phyloP scores from a whole-genome alignment of 345 rosid species.

The Acer campestre region DNA sequence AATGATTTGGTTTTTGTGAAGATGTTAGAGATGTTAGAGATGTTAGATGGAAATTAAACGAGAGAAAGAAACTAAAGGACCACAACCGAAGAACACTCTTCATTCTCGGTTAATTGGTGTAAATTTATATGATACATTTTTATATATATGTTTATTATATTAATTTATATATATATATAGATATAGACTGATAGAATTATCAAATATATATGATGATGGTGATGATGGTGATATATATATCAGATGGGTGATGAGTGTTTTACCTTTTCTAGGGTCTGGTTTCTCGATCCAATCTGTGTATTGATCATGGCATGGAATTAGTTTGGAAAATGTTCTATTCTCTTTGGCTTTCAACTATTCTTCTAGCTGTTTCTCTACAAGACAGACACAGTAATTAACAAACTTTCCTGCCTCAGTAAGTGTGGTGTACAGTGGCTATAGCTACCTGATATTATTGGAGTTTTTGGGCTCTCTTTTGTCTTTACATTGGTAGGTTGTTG shows the following conservation, averaged over 20 bases:
- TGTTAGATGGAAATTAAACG: not conserved
- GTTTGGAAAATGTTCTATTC: conserved; percentile 18
- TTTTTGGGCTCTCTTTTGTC: conserved; percentile 20
- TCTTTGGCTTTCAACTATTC: conserved; percentile 18
- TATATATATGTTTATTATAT: not conserved
- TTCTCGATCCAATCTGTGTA: conserved; percentile 1
- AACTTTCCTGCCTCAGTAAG: conserved; percentile 25
- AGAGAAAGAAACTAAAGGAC: not conserved
- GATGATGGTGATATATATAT: not conserved
- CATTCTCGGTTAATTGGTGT: conserved; percentile 8
- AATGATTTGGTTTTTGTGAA: conserved; percentile 20
- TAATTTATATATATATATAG: too few relatives aligned
- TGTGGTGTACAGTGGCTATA: conserved; percentile 14
- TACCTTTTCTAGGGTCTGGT: conserved; percentile 25
- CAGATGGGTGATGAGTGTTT: conserved; percentile 1
- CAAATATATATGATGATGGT: conserved; percentile 4
- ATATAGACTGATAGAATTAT: not conserved
- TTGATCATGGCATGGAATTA: not conserved
- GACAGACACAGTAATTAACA: conserved; percentile 14
- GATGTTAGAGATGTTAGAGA: conserved; percentile 11
- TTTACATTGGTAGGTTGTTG: conserved; percentile 39
- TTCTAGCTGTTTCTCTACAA: not conserved
- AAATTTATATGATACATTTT: not conserved
- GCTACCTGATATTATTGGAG: conserved; percentile 26
- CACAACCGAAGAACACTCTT: not conserved